A percentile compares a stretch with the other conserved stretches of the same genome.
Conservation (phyloP, 2,329 filamentous ascomycete species). For the Escovopsis sp. region DNA sequence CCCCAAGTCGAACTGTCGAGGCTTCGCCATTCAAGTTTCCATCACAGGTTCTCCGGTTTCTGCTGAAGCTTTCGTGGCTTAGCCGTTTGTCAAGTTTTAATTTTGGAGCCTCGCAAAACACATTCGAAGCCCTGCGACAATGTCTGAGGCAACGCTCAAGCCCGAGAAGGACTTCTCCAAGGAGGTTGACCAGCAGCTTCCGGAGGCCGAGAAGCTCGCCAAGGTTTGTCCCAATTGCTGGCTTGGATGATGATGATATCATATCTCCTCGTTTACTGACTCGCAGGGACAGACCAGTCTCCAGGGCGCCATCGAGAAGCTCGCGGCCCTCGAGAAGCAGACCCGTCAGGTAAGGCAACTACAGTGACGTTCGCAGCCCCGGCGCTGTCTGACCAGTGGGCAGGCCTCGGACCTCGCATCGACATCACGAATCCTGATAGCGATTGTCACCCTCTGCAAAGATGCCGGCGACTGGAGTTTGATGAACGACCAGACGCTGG, state of each 20-base stretch:
- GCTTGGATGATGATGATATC: too few species aligned
- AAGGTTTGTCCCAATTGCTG: too few species aligned
- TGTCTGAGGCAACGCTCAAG: slow-evolving; percentile 76
- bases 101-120: too few species aligned
- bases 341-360: slow-evolving; percentile 62
- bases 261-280: slow-evolving; percentile 18
- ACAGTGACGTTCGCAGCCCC: slow-evolving; percentile 5
- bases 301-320: slow-evolving; percentile 82
- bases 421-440: slow-evolving; percentile 73
- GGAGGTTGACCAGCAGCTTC: slow-evolving; percentile 82
- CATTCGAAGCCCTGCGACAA: slow-evolving; percentile 27
- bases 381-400: slow-evolving; percentile 7
- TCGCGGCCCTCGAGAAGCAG: slow-evolving; percentile 85
- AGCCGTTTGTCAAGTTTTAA: too few species aligned
- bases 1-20: too few species aligned
- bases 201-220: slow-evolving; percentile 79
- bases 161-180: slow-evolving; percentile 98
- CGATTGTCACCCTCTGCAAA: slow-evolving; percentile 90
- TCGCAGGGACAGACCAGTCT: slow-evolving; percentile 49
- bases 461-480: slow-evolving; percentile 83
- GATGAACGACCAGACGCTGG: slow-evolving; percentile 89
- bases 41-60: too few species aligned
- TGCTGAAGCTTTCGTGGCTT: too few species aligned
- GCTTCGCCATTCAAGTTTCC: too few species aligned
- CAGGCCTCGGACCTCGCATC: slow-evolving; percentile 92